Evolutionary conservation across 176 grass and related monocot genomes (phyloP).

Genomic region (Oryza glaberrima): DNA sequence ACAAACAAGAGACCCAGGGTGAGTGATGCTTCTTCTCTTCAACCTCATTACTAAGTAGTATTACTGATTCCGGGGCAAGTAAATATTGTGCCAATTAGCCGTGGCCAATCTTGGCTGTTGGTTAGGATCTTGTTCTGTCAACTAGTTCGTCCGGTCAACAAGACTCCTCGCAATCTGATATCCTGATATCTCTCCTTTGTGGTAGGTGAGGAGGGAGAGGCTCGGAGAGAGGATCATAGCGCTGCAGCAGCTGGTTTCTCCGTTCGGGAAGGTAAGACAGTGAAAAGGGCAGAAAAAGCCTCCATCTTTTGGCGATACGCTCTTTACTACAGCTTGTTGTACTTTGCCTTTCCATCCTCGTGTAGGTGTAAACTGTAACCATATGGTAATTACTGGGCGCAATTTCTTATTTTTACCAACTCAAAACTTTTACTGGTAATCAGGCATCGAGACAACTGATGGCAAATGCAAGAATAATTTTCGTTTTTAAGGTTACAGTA

Average conservation of each 20-base stretch:
- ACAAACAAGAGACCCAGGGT: constrained; percentile 55
- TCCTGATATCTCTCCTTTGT: not conserved
- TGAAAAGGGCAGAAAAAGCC: not conserved
- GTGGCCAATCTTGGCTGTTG: not conserved
- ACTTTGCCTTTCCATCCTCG: constrained; percentile 16
- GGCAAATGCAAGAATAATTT: not conserved
- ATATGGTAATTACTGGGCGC: not conserved
- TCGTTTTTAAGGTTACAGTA: not conserved
- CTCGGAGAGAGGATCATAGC: constrained; percentile 79
- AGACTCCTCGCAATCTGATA: not conserved
- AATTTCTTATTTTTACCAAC: not conserved
- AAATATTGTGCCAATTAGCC: not conserved
- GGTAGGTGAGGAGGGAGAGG: constrained; percentile 66
- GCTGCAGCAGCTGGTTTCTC: constrained; percentile 83
- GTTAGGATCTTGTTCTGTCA: not conserved
- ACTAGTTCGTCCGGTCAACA: not conserved
- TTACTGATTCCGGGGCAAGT: not conserved
- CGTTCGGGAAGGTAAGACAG: constrained; percentile 74
- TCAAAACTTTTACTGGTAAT: not conserved
- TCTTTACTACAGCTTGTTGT: constrained; percentile 16
- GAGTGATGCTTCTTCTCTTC: not conserved
- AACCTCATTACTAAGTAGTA: not conserved
- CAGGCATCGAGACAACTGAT: not conserved
- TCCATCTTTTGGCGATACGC: constrained; percentile 48
- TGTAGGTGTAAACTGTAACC: constrained; percentile 28